Evolutionary conservation across 1,284 basidiomycete species (phyloP), one percentile per base, ranked within the genome.

Genomic region (Filobasidium uniguttulatum): DNA sequence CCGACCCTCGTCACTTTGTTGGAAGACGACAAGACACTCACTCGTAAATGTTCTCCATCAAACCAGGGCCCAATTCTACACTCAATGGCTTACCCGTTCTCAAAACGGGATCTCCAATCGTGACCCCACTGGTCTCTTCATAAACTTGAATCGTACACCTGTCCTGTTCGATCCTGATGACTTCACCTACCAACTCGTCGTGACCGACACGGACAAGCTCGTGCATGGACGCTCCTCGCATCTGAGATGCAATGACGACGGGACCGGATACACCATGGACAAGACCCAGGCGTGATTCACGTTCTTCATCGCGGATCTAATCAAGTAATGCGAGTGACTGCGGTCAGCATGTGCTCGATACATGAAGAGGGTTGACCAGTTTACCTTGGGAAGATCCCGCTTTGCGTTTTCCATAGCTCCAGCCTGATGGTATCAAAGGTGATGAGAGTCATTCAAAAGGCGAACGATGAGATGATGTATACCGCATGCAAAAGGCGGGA

Each of bases 101-200:
- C 63, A 99, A 73, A 14, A 99, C 94, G 50, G 93, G 93, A 73
- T 99, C 93, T 38, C 93, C 93, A 52, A 98, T 90, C 15, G 89
- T 94, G 47, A 99, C 88, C 59, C 91, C 90, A 46, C 91, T 91
- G 3, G 90, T 96, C 74, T 96, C 91, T 69, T 96, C 94, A 67
- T 99, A 98, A n/a, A 99, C 94, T 71, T 99, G 94, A 57, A 98
- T 97, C 7, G 93, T 98, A 46, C 88, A 85, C 72, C 96, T 90
- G 72, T 94, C 91, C 53, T 81, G 80, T 62, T 96, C 90, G 71
- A 96, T 94, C 64, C 91, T 80, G 61, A 96, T 96, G 62, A 96
- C 90, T 85, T 96, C 90, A 71, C 88, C 88, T 33, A 93, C 88
- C n/a, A 93, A 78, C 70, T 96, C 90, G 68, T 94, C 87, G 65